Evolutionary conservation across 345 rosid genomes (phyloP).

Genomic region (Eucalyptus tenuipes): DNA sequence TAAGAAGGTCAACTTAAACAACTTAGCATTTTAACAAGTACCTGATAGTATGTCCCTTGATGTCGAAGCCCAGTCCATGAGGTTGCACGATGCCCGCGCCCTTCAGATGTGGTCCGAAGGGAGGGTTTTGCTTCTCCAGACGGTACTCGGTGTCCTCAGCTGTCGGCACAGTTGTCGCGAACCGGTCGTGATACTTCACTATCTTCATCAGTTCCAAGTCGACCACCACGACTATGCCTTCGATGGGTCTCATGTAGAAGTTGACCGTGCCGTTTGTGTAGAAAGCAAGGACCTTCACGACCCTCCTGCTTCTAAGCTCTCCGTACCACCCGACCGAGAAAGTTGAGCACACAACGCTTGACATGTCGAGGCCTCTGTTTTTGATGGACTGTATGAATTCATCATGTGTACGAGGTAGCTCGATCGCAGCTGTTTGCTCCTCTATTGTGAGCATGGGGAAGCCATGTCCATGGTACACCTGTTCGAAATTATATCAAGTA

Average conservation of each 20-base stretch:
- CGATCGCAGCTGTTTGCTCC: constrained; percentile 41
- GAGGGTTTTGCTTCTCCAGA: constrained; percentile 4
- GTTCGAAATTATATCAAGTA: background rate
- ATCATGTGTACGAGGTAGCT: constrained; percentile 31
- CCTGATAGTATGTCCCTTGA: background rate
- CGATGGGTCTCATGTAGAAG: constrained; percentile 1
- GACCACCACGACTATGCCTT: background rate
- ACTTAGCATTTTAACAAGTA: background rate
- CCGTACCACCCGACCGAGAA: constrained; percentile 67
- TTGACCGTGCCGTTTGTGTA: background rate
- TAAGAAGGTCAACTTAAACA: background rate
- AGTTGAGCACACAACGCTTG: constrained; percentile 61
- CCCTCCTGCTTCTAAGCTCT: background rate
- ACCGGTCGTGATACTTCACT: background rate
- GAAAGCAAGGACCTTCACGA: background rate
- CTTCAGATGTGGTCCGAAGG: constrained; percentile 2
- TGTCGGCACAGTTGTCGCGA: constrained; percentile 34
- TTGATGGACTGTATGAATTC: constrained; percentile 31
- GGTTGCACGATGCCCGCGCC: background rate
- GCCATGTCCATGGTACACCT: constrained; percentile 37
- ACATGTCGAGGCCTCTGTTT: constrained; percentile 30
- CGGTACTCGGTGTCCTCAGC: constrained; percentile 55
- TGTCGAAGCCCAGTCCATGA: background rate
- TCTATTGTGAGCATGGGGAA: constrained; percentile 41
- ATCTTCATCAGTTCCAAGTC: background rate